phyloP scores from a whole-genome alignment of 106 monocot genomes.

The Gastrodia elata region DNA sequence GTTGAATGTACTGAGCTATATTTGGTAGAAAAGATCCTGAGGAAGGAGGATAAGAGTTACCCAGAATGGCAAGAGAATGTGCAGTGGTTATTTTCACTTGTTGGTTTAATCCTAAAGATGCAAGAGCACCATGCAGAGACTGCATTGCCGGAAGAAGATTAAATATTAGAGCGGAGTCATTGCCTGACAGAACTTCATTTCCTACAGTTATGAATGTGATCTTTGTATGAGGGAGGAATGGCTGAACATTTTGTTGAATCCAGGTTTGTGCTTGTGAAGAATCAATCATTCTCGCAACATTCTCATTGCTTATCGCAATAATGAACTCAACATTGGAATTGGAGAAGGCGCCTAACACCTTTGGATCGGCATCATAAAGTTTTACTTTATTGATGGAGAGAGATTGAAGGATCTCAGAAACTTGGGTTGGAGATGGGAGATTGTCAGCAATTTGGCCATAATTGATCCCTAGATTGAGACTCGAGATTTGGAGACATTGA shows the following conservation, averaged over 20 bases:
- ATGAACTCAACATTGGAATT: constrained; percentile 45
- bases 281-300: constrained; percentile 26
- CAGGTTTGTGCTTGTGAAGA: constrained; percentile 28
- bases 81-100: constrained; percentile 43
- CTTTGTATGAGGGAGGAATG: constrained; percentile 32
- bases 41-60: constrained; percentile 52
- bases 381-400: constrained; percentile 39
- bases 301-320: constrained; percentile 31
- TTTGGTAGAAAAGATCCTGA: constrained; percentile 33
- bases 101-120: constrained; percentile 21
- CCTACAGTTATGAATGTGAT: constrained; percentile 55
- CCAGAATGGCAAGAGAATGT: constrained; percentile 33
- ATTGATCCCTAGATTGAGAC: constrained; percentile 38
- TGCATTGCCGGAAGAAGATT: constrained; percentile 60
- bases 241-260: constrained; percentile 44
- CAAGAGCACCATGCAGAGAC: constrained; percentile 34
- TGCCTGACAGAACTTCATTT: constrained; percentile 39
- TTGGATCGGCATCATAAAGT: constrained; percentile 47
- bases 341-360: constrained; percentile 34
- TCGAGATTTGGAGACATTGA: not conserved
- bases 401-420: constrained; percentile 41
- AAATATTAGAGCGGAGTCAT: constrained; percentile 23
- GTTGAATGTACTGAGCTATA: constrained; percentile 37
- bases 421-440: constrained; percentile 36
- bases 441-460: constrained; percentile 62